phyloP scores from a whole-genome alignment of 2,329 filamentous ascomycete species.

The Aspergillus quadrilineatus region DNA sequence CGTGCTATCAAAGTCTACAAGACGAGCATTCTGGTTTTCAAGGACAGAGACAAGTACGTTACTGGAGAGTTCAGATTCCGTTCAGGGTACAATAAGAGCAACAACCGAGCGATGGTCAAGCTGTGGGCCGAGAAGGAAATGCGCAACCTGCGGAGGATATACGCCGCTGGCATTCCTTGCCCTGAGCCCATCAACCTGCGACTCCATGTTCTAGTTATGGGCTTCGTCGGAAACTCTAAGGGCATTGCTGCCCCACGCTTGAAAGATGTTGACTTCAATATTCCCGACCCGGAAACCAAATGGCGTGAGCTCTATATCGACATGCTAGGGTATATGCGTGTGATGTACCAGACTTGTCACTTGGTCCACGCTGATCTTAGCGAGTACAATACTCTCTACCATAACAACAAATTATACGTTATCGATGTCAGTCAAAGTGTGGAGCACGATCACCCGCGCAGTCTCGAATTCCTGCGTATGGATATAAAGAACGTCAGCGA shows the following conservation, averaged over 20 bases:
- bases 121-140: conserved; percentile 99
- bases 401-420: conserved; percentile 78
- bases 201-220: conserved; percentile 94
- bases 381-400: conserved; percentile 96
- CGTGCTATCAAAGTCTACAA: conserved; percentile 99
- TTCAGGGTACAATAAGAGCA: conserved; percentile 87
- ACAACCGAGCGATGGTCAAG: conserved; percentile 95
- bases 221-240: conserved; percentile 81
- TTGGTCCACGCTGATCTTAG: conserved; percentile 95
- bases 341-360: conserved; percentile 86
- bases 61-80: conserved; percentile 91
- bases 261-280: conserved; percentile 75
- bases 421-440: conserved; percentile 98
- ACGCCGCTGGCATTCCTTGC: conserved; percentile 81
- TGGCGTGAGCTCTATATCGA: conserved; percentile 81
- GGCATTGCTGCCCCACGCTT: conserved; percentile 86
- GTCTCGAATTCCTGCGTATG: conserved; percentile 92
- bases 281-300: conserved; percentile 65
- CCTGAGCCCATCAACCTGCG: conserved; percentile 87
- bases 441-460: conserved; percentile 91
- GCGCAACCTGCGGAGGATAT: conserved; percentile 82
- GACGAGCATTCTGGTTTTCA: conserved; percentile 95
- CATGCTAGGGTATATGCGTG: conserved; percentile 82
- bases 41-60: conserved; percentile 95
- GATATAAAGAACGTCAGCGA: conserved; percentile 96